Percentiles rank a stretch among this genome's conserved stretches.
These are phyloP conservation scores for Candida dajiaensis DNA, from an alignment of 805 yeast species.

Conservation along the genomic window DNA sequence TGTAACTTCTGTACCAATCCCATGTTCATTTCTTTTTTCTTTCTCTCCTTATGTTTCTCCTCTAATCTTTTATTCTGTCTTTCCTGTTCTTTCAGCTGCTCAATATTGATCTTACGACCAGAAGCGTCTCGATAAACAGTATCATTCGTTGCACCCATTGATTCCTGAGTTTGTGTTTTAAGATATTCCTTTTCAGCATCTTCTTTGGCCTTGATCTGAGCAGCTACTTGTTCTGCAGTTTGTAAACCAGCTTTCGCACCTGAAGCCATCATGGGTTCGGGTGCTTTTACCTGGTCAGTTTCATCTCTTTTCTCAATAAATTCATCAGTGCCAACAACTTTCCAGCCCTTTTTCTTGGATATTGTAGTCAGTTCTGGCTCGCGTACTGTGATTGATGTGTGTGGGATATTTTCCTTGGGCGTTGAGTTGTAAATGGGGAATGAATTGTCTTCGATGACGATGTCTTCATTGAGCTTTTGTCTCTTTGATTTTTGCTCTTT, in stretches of 20 bases:
- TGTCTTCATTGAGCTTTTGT: neutral
- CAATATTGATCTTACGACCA: constrained; percentile 48
- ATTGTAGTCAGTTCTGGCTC: neutral
- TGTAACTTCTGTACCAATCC: constrained; percentile 35
- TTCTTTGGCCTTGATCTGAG: constrained; percentile 30
- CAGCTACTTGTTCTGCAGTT: constrained; percentile 37
- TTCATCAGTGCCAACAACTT: constrained; percentile 19
- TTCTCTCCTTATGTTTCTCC: constrained; percentile 24
- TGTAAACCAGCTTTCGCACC: constrained; percentile 41
- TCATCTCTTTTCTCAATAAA: neutral
- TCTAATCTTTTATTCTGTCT: constrained; percentile 23
- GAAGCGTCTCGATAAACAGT: constrained; percentile 57
- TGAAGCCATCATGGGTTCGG: constrained; percentile 18
- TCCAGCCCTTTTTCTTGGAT: constrained; percentile 15
- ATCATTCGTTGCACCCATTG: constrained; percentile 15
- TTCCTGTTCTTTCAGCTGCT: constrained; percentile 22
- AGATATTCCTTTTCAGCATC: constrained; percentile 17
- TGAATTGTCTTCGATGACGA: neutral
- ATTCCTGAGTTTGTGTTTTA: constrained; percentile 6
- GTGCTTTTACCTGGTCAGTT: neutral
- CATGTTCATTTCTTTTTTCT: constrained; percentile 27
- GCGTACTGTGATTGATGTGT: neutral
- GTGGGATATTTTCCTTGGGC: neutral
- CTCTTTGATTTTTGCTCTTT: neutral
- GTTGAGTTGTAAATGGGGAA: neutral